Percentiles rank a stretch among this genome's conserved stretches.
phyloP scores from a whole-genome alignment of 352 stramenopile genomes.

The Stramenopiles sp. region DNA sequence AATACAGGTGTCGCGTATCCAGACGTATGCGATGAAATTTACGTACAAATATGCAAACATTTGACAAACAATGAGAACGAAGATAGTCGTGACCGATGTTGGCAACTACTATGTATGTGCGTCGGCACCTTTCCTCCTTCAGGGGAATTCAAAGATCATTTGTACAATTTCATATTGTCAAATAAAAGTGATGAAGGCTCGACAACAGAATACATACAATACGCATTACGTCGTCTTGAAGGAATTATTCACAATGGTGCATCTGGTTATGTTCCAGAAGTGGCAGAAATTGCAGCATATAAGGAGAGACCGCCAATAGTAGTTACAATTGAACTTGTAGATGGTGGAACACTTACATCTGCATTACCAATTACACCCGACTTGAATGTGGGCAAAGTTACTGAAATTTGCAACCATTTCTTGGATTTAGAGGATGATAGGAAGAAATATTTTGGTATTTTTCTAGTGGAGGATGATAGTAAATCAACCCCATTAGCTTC shows the following conservation, averaged over 20 bases:
- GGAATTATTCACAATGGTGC: constrained; percentile 54
- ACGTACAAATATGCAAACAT: constrained; percentile 76
- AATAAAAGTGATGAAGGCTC: constrained; percentile 34
- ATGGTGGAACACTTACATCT: constrained; percentile 63
- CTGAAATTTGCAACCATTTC: constrained; percentile 74
- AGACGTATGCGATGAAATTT: constrained; percentile 70
- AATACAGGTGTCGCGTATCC: constrained; percentile 60
- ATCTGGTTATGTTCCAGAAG: constrained; percentile 72
- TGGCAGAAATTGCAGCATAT: constrained; percentile 74
- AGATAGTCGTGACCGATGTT: constrained; percentile 64
- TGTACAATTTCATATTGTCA: constrained; percentile 64
- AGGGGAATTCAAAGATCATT: constrained; percentile 55
- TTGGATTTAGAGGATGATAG: constrained; percentile 55
- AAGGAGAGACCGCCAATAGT: constrained; percentile 74
- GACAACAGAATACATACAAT: constrained; percentile 61
- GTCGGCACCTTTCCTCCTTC: constrained; percentile 66
- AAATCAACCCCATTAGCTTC: constrained; percentile 39
- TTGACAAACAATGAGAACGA: constrained; percentile 66
- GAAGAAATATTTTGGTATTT: constrained; percentile 31
- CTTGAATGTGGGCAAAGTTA: constrained; percentile 58
- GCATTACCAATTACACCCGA: constrained; percentile 73
- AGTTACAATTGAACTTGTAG: constrained; percentile 69
- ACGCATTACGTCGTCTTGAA: constrained; percentile 68
- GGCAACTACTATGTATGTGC: constrained; percentile 77
- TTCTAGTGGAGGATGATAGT: constrained; percentile 34